Conservation (phyloP, 2,329 filamentous ascomycete genomes). For the Acrodontium crateriforme region DNA sequence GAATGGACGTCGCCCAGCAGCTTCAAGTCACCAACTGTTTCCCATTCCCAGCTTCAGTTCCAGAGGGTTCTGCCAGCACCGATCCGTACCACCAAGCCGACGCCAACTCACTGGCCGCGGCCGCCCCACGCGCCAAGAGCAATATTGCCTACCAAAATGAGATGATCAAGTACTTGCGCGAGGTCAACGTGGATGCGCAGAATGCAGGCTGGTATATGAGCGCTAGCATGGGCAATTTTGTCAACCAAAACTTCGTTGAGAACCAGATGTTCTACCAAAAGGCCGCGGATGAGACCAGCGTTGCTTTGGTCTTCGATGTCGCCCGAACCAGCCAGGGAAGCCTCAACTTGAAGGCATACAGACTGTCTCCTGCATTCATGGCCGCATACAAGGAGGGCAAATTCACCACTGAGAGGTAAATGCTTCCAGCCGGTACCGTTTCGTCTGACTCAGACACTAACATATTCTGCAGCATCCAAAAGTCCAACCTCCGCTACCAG, state of each 20-base stretch:
- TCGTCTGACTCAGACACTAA: conserved; percentile 11
- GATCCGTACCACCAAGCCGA: conserved; percentile 57
- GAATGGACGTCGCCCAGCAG: conserved; percentile 71
- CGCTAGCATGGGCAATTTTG: conserved; percentile 96
- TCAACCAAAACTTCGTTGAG: conserved; percentile 90
- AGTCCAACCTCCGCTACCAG: conserved; percentile 83
- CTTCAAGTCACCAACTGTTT: conserved; percentile 93
- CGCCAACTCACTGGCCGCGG: conserved; percentile 62
- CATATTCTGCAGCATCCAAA: conserved; percentile 56
- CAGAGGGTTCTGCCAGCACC: conserved; percentile 47
- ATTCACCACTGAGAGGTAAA: conserved; percentile 84
- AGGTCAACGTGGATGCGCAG: conserved; percentile 97
- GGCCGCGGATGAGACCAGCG: conserved; percentile 64
- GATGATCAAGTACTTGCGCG: conserved; percentile 92
- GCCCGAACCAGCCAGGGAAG: conserved; percentile 88
- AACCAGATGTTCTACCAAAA: conserved; percentile 97
- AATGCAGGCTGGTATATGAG: conserved; percentile 98
- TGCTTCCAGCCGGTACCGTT: conserved; percentile 23
- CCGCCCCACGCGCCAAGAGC: conserved; percentile 81
- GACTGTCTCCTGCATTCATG: conserved; percentile 78
- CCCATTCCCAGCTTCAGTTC: conserved; percentile 60
- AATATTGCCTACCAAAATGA: conserved; percentile 83
- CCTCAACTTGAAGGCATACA: conserved; percentile 80
- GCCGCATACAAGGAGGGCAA: conserved; percentile 89
- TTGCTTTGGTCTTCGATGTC: conserved; percentile 87